Conservation (phyloP, 2,329 filamentous ascomycete species). For the Claviceps sp. region DNA sequence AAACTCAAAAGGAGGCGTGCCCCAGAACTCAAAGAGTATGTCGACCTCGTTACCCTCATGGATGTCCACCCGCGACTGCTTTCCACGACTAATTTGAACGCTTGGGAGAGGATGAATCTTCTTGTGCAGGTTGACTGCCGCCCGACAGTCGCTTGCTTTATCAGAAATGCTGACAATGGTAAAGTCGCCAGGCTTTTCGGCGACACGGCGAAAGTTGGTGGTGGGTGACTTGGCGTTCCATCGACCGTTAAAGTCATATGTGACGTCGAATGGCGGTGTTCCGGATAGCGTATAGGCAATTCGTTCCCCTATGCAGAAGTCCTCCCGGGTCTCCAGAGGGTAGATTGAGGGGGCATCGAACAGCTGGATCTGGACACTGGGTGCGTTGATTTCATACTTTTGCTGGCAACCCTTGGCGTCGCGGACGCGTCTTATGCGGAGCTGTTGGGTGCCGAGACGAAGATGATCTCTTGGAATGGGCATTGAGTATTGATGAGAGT, state of each 20-base stretch:
- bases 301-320: conserved; percentile 93
- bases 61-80: conserved; percentile 73
- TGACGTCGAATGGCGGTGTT: conserved; percentile 81
- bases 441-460: conserved; percentile 75
- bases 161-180: conserved; percentile 78
- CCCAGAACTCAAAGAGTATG: conserved; percentile 89
- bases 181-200: conserved; percentile 81
- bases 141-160: conserved; percentile 76
- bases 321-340: conserved; percentile 65
- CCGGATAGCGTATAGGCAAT: conserved; percentile 87
- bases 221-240: conserved; percentile 68
- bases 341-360: conserved; percentile 89
- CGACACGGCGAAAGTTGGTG: conserved; percentile 83
- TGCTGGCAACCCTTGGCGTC: conserved; percentile 79
- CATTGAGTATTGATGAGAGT: conserved; percentile 60
- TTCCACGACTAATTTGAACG: conserved; percentile 78
- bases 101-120: conserved; percentile 84
- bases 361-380: conserved; percentile 78
- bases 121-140: conserved; percentile 64
- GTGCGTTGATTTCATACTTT: conserved; percentile 55
- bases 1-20: conserved; percentile 92
- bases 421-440: conserved; percentile 80
- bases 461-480: conserved; percentile 74
- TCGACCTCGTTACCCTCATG: conserved; percentile 93
- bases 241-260: conserved; percentile 75